Base-by-base conservation (phyloP, 352 stramenopile genomes). In the Achlya hypogyna region DNA sequence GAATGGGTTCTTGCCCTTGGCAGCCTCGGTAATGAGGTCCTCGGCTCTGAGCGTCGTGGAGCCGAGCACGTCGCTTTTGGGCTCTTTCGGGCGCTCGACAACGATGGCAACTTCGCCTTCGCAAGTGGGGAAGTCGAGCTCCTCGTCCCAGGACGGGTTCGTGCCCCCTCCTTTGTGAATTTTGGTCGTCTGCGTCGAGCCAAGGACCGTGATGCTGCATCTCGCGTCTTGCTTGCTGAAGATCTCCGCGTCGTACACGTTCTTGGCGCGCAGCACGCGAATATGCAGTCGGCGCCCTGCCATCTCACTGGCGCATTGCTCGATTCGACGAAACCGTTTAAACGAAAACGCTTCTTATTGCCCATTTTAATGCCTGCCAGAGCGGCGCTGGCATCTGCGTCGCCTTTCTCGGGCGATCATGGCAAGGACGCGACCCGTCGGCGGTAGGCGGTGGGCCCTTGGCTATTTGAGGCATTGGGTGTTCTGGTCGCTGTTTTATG, bases 91-190 rank as follows among this genome's bases (percentile, higher is more conserved):
- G 51, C 27, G 20, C 14, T 58, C 51, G 51, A 58, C 27, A 10
- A 32, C 23, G 25, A 58, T 20, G 9, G 20, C 38, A 5, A 58
- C 23, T 20, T 58, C 20, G 51, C 38, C 51, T 3, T 4, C 27
- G 25, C 14, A 5, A 28, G n/a, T 8, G 23, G 14, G 5, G 2
- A 58, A 38, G 23, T 32, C 51, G 27, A 58, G 27, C 51, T 18
- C 51, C 27, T 58, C 51, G 51, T 58, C 51, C 51, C 51, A 58
- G 23, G n/a, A 38, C 20, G 51, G 51, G 51, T 58, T 58, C 23
- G 20, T 23, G 22, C 51, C 51, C 4, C 51, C 51, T 23, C 12
- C 28, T 10, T 34, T 10, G 27, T 58, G 51, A 8, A 58, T 27
- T 27, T 28, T 27, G 14, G 51, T 58, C 23, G 8, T 2, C 3